Conservation (phyloP, 306 rosid species). For the Cucumis hystrix region DNA sequence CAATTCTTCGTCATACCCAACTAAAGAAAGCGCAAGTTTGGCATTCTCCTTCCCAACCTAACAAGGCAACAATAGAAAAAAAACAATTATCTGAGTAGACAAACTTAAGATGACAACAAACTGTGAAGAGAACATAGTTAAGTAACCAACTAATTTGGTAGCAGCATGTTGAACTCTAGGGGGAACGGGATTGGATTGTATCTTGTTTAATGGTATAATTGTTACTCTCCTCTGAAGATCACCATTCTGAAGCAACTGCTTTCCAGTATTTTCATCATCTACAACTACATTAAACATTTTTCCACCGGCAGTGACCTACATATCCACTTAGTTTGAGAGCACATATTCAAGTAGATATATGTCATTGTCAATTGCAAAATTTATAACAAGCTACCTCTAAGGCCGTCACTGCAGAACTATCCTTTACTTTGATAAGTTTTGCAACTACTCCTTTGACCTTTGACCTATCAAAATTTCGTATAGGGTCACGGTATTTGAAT, state of each 20-base stretch:
- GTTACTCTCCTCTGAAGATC: conserved; percentile 85
- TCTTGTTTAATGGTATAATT: conserved; percentile 89
- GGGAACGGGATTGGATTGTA: conserved; percentile 44
- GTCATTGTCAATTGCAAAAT: not conserved
- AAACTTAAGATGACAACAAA: not conserved
- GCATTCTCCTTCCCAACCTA: conserved; percentile 91
- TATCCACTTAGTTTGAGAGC: conserved; percentile 5
- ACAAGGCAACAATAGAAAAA: conserved; percentile 15
- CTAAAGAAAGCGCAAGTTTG: conserved; percentile 74
- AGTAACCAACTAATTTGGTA: conserved; percentile 46
- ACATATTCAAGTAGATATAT: not conserved
- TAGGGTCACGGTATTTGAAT: conserved; percentile 67
- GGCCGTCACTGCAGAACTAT: conserved; percentile 74
- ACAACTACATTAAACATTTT: conserved; percentile 86
- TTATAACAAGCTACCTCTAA: conserved; percentile 51
- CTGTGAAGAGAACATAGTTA: not conserved
- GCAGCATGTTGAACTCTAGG: conserved; percentile 55
- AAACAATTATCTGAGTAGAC: conserved; percentile 2
- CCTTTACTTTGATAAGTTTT: conserved; percentile 81
- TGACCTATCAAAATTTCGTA: conserved; percentile 75
- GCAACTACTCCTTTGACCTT: conserved; percentile 96
- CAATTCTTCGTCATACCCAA: conserved; percentile 75
- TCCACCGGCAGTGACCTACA: conserved; percentile 94
- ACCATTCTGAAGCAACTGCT: conserved; percentile 79
- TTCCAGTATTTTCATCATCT: conserved; percentile 83